Evolutionary conservation across 805 yeast species (phyloP).

Genomic region (Debaryomyces castellii): DNA sequence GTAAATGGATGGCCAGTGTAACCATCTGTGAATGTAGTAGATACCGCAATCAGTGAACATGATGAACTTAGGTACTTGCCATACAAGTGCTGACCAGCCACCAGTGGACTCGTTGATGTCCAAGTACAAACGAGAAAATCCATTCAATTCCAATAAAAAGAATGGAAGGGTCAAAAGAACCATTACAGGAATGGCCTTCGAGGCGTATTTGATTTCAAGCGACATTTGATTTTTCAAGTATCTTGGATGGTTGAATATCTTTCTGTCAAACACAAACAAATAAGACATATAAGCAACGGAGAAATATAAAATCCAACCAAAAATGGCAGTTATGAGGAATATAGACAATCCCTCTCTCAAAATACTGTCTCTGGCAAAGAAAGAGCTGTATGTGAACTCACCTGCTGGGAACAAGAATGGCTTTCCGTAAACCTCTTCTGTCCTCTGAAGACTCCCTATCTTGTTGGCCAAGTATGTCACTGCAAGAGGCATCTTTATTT

Average conservation of each 20-base stretch:
- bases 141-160: conserved; percentile 80
- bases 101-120: conserved; percentile 61
- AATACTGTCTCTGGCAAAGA: conserved; percentile 68
- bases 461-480: conserved; percentile 12
- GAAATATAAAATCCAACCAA: conserved; percentile 85
- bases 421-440: conserved; percentile 55
- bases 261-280: conserved; percentile 76
- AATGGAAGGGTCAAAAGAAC: conserved; percentile 85
- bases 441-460: conserved; percentile 24
- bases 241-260: conserved; percentile 92
- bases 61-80: conserved; percentile 76
- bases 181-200: conserved; percentile 86
- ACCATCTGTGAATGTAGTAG: conserved; percentile 86
- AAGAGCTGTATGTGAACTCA: conserved; percentile 59
- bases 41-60: conserved; percentile 94
- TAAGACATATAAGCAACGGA: conserved; percentile 76
- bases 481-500: conserved; percentile 11
- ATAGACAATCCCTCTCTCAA: conserved; percentile 71
- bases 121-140: conserved; percentile 78
- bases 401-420: conserved; percentile 60
- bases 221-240: conserved; percentile 91
- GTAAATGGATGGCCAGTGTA: conserved; percentile 91
- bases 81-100: conserved; percentile 60
- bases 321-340: conserved; percentile 66
- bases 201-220: conserved; percentile 77